phyloP scores from a whole-genome alignment of 73 alveolate species.

The Blepharisma stoltei region DNA sequence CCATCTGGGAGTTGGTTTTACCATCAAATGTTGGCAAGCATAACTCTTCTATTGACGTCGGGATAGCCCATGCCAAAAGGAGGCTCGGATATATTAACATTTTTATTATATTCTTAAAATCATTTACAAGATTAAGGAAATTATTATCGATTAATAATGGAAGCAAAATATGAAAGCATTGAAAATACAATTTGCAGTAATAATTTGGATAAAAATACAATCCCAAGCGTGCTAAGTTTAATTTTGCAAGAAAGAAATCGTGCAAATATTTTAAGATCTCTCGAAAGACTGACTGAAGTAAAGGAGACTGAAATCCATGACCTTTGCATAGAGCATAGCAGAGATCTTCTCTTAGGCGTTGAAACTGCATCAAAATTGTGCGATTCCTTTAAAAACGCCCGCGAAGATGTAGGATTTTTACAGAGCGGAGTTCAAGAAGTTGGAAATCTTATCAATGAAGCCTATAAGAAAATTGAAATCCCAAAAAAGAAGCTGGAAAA shows the following conservation, averaged over 20 bases:
- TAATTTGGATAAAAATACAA: slow-evolving; percentile 1
- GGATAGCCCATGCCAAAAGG: no score
- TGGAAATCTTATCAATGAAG: neutral
- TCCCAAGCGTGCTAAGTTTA: slow-evolving; percentile 23
- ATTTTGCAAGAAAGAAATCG: neutral
- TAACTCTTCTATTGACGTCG: no score
- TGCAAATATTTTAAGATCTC: neutral
- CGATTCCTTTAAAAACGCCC: slow-evolving; percentile 21
- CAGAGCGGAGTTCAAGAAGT: slow-evolving; percentile 26
- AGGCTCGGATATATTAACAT: no score
- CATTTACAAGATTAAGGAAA: neutral
- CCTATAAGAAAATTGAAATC: slow-evolving; percentile 11
- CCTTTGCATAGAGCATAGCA: slow-evolving; percentile 6
- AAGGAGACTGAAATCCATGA: slow-evolving; percentile 10
- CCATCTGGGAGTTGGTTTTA: no score
- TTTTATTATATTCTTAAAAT: no score
- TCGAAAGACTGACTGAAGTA: neutral
- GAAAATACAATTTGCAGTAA: slow-evolving; percentile 11
- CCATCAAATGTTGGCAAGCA: no score
- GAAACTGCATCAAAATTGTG: neutral
- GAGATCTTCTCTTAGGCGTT: neutral
- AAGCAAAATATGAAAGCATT: neutral
- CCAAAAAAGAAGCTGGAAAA: slow-evolving; percentile 19
- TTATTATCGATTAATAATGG: neutral
- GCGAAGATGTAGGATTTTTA: slow-evolving; percentile 4